These are phyloP conservation scores for Populus alba DNA, from an alignment of 345 rosid species.

Conservation along the genomic window DNA sequence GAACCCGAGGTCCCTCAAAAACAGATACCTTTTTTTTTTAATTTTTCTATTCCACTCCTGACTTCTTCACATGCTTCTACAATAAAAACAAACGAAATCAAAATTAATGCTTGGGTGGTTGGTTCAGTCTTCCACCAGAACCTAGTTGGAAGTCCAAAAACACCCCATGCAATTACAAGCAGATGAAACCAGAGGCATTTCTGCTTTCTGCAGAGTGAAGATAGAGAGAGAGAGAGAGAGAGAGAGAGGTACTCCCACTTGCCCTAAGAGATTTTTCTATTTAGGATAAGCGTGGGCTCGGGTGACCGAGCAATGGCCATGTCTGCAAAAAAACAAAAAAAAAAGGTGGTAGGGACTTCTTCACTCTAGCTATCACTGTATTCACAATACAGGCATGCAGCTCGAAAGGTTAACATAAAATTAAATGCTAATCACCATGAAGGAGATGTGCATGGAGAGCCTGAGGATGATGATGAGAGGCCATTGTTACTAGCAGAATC, in stretches of 20 bases:
- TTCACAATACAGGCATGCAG: constrained; percentile 19
- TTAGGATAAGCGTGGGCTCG: constrained; percentile 26
- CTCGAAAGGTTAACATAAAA: neutral
- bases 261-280: neutral
- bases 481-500: constrained; percentile 54
- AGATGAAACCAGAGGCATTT: constrained; percentile 13
- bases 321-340: constrained; percentile 7
- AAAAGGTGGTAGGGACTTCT: neutral
- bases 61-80: constrained; percentile 34
- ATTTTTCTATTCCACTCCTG: neutral
- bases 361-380: constrained; percentile 1
- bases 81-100: neutral
- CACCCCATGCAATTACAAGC: constrained; percentile 17
- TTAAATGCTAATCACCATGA: constrained; percentile 54
- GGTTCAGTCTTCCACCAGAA: neutral
- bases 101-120: neutral
- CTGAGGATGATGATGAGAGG: constrained; percentile 61
- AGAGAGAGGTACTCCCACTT: neutral
- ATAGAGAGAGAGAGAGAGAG: neutral
- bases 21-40: constrained; percentile 13
- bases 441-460: constrained; percentile 73
- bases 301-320: constrained; percentile 28
- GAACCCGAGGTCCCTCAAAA: constrained; percentile 36
- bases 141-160: neutral
- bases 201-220: constrained; percentile 14